Percentiles rank a stretch among this genome's conserved stretches.
phyloP scores from a whole-genome alignment of 768 basidiomycete species.

The Tephrocybe sp. region DNA sequence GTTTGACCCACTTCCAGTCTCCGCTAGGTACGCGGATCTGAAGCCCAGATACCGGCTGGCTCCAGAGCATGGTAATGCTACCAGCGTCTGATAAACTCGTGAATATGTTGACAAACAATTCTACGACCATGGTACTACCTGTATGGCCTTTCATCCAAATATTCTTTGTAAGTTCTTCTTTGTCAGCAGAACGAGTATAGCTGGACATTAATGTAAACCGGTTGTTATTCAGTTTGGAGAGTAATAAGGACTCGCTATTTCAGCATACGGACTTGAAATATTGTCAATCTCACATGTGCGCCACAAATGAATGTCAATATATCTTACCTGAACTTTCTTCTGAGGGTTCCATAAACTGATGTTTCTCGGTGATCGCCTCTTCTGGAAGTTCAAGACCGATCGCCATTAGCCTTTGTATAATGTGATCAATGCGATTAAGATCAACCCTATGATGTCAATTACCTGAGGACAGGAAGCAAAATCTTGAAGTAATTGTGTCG shows the following conservation, averaged over 20 bases:
- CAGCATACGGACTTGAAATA: slow-evolving; percentile 36
- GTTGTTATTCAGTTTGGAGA: too few relatives aligned
- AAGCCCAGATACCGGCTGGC: slow-evolving; percentile 47
- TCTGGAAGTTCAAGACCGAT: slow-evolving; percentile 43
- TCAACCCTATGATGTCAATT: background rate
- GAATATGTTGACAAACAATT: background rate
- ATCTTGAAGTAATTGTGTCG: slow-evolving; percentile 34
- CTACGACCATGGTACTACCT: slow-evolving; percentile 27
- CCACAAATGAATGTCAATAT: background rate
- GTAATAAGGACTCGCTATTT: slow-evolving; percentile 37
- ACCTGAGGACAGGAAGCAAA: slow-evolving; percentile 36
- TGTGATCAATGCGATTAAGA: background rate
- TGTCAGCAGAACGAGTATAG: slow-evolving; percentile 42
- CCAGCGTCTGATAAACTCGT: slow-evolving; percentile 36
- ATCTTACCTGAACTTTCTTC: slow-evolving; percentile 42
- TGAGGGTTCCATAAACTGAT: slow-evolving; percentile 32
- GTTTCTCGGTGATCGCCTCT: slow-evolving; percentile 38
- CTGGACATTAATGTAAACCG: slow-evolving; percentile 25
- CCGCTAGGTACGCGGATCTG: slow-evolving; percentile 44
- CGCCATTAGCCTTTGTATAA: slow-evolving; percentile 27
- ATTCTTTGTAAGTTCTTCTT: slow-evolving; percentile 41
- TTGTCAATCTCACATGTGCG: background rate
- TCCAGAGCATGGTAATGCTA: slow-evolving; percentile 45
- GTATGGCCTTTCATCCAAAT: slow-evolving; percentile 55
- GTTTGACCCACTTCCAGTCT: slow-evolving; percentile 47